Percentiles rank a stretch among this genome's conserved stretches.
Conservation (phyloP, 1,284 basidiomycete genomes). For the Naganishia albida region DNA sequence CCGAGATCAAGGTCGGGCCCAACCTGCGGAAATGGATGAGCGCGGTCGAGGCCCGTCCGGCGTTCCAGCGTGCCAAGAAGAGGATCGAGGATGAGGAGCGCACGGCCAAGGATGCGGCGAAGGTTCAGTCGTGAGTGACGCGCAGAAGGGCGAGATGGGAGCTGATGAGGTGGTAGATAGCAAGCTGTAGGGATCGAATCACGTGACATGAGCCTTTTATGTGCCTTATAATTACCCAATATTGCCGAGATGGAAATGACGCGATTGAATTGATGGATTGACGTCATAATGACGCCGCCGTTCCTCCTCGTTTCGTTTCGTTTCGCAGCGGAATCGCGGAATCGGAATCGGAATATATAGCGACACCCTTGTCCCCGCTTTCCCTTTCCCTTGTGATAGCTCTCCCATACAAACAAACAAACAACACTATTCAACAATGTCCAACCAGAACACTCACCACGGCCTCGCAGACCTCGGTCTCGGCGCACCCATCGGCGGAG, state of each 20-base stretch:
- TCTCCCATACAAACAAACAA: conserved; percentile 2
- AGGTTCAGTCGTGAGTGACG: conserved; percentile 10
- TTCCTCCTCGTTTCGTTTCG: not conserved
- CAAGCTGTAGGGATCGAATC: conserved; percentile 5
- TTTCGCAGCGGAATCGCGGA: too few relatives aligned
- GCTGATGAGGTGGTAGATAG: conserved; percentile 1
- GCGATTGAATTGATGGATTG: not conserved
- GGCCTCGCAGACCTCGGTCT: conserved; percentile 10
- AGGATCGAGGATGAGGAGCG: conserved; percentile 33
- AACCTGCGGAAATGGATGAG: conserved; percentile 29
- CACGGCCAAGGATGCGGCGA: conserved; percentile 24
- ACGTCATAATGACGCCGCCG: not conserved
- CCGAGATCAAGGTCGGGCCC: conserved; percentile 21
- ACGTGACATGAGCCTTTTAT: too few relatives aligned
- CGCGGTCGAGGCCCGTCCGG: conserved; percentile 28
- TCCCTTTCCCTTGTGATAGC: not conserved
- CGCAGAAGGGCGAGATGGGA: not conserved
- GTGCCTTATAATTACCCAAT: too few relatives aligned
- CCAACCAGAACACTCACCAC: conserved; percentile 6
- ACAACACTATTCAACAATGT: not conserved
- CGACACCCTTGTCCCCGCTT: not conserved
- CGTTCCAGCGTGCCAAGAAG: conserved; percentile 31
- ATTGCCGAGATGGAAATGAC: not conserved
- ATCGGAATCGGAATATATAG: not conserved
- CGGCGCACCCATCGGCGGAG: conserved; percentile 26